These are phyloP conservation scores for Pelargonium myrrhifolium DNA, from an alignment of 441 rosid species.

Conservation along the genomic window DNA sequence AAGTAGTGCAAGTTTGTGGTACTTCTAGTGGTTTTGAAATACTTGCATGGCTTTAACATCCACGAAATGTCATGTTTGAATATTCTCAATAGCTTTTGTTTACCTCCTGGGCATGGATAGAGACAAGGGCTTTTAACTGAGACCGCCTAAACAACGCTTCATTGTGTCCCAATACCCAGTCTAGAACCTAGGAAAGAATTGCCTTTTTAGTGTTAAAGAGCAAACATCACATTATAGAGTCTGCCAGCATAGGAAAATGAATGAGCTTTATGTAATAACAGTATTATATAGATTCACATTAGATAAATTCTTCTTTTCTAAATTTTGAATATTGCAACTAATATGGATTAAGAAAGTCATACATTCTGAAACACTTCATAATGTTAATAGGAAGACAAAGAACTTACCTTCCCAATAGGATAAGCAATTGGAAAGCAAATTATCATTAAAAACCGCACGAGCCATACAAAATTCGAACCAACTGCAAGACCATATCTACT, in stretches of 20 bases:
- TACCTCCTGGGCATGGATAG: slow-evolving; percentile 94
- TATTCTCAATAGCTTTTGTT: neutral
- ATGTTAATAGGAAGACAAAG: too few relatives aligned
- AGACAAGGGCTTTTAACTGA: slow-evolving; percentile 88
- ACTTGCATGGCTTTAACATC: slow-evolving; percentile 6
- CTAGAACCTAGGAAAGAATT: slow-evolving; percentile 53
- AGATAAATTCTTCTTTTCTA: too few relatives aligned
- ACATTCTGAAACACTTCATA: too few relatives aligned
- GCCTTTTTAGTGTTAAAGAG: neutral
- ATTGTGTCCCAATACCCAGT: slow-evolving; percentile 78
- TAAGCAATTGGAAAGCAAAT: slow-evolving; percentile 83
- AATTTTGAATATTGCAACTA: too few relatives aligned
- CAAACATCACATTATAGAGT: neutral
- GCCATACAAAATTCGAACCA: slow-evolving; percentile 81
- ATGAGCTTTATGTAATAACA: too few relatives aligned
- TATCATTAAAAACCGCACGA: slow-evolving; percentile 79
- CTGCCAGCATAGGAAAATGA: slow-evolving; percentile 6
- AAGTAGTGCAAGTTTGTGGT: slow-evolving; percentile 3
- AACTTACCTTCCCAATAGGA: slow-evolving; percentile 85
- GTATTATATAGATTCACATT: too few relatives aligned
- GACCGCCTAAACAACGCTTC: slow-evolving; percentile 90
- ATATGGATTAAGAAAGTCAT: too few relatives aligned
- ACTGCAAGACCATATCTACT: slow-evolving; percentile 93
- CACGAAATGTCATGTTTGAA: neutral
- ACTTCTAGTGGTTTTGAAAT: slow-evolving; percentile 10